Evolutionary conservation across 2,329 filamentous ascomycete species (phyloP), one percentile per base, ranked within the genome.

Genomic region (Stenocarpella maydis): DNA sequence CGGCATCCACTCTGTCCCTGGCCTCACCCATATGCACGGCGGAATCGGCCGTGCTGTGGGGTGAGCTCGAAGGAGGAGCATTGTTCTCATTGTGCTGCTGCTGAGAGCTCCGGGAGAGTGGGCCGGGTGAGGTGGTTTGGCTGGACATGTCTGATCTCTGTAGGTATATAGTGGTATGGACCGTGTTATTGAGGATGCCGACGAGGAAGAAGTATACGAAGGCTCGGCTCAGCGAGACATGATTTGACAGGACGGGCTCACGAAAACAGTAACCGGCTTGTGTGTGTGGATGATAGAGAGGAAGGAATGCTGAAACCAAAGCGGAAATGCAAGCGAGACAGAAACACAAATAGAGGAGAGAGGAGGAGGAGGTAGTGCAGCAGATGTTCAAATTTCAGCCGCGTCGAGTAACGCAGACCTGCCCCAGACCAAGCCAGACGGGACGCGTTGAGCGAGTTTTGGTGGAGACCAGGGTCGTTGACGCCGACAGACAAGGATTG

Each of bases 311-410:
- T 60, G 47, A 19, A 37, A 39, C 47, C 39, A 58, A 47, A 58
- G 49, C 60, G 52, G 61, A 65, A 55, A 64, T 47, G 61, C 43
- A 68, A 55, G 43, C 60, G 37, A 65, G 67, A 60, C 41, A 47
- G 53, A 54, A 61, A 60, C 39, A 55, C 52, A 53, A 24, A 24
- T 8, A 41, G 68, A 67, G 43, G 49, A 49, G 49, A 49, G 31
- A 9, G 9, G 64, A 26, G 19, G 55, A 28, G 50, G 41, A 47
- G 43, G 65, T 52, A 41, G 58, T 65, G 58, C 53, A 71, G 66
- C 52, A 66, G 50, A 69, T 66, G 63, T 69, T 69, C 66, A 67
- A 67, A 69, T 53, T 58, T 69, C 49, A 71, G 63, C 66, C 66
- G 61, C 66, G 66, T 69, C 69, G 66, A 65, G 58, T 28, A 49